These are phyloP conservation scores for Blepharisma stoltei DNA, from an alignment of 73 alveolate species.

Conservation along the genomic window DNA sequence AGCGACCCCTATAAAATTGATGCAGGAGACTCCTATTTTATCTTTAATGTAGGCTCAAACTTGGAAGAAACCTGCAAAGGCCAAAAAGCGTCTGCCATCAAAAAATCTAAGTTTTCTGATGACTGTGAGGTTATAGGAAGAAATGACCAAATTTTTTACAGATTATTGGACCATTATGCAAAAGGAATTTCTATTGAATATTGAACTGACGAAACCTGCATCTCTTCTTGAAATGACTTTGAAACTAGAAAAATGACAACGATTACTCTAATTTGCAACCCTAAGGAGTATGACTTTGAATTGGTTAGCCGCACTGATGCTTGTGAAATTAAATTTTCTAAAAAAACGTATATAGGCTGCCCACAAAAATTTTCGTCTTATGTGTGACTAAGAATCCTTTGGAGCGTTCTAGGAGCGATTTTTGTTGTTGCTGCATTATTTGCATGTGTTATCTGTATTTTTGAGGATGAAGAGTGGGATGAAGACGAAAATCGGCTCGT, in stretches of 20 bases:
- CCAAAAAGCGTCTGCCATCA: slow-evolving; percentile 20
- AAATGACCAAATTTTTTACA: background rate
- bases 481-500: too few species aligned
- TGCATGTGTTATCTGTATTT: too few species aligned
- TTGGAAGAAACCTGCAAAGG: slow-evolving; percentile 23
- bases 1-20: background rate
- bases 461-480: too few species aligned
- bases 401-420: too few species aligned
- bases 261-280: background rate
- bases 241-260: background rate
- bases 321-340: too few species aligned
- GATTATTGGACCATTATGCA: background rate
- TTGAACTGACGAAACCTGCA: background rate
- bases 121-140: slow-evolving; percentile 1
- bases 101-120: background rate
- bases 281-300: background rate
- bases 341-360: too few species aligned
- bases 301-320: too few species aligned
- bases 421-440: too few species aligned
- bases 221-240: background rate
- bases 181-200: background rate
- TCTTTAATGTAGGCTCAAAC: background rate
- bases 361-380: too few species aligned
- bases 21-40: background rate
- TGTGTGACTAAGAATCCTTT: too few species aligned